Evolutionary conservation across 202 grass and related monocot genomes (phyloP), one percentile per base, ranked within the genome.

Genomic region (Schoenoplectus triqueter): DNA sequence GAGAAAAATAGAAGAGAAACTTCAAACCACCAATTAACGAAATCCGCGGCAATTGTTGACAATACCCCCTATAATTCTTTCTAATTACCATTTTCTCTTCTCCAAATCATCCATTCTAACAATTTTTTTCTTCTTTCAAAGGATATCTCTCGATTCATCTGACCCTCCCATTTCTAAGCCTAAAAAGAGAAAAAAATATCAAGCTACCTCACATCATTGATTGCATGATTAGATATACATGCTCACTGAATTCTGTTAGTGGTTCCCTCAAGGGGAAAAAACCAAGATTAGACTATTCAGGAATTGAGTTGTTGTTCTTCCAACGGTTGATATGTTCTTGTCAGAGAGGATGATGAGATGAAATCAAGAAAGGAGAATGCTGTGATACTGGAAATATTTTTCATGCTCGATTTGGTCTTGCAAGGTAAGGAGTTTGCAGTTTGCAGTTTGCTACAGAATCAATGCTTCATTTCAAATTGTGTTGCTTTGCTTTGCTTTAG

Each of bases 171-270:
- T 79, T 79, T 46, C 54, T 79, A 61, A 73, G 31, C 39, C 75
- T 79, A 79, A 79, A 79, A 62, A 79, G 75, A 79, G 54, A 79
- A 79, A 78, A 75, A 72, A 20, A 73, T 0, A 61, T 60, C 55
- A 54, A 59, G 6, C 75, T 3, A 52, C 71, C 42, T 3, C 20
- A 22, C 39, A 61, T 78, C 54, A 2, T 55, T 60, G 54, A 44
- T 78, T 78, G 75, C 22, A 78, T 78, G 51, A 17, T 61, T 78
- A n/a, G 75, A 44, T 78, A 79, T 39, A 45, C 31, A 79, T 79
- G 61, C 11, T 79, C 75, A 31, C 31, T 76, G 56, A 79, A 17
- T 18, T 79, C 31, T n/a, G 75, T 79, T 79, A 42, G 54, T 2
- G 13, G 57, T 39, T 31, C 11, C 50, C 11, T 42, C 22, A 57